Conservation (phyloP, 257 asterid genomes). For the Nicotiana paniculata region DNA sequence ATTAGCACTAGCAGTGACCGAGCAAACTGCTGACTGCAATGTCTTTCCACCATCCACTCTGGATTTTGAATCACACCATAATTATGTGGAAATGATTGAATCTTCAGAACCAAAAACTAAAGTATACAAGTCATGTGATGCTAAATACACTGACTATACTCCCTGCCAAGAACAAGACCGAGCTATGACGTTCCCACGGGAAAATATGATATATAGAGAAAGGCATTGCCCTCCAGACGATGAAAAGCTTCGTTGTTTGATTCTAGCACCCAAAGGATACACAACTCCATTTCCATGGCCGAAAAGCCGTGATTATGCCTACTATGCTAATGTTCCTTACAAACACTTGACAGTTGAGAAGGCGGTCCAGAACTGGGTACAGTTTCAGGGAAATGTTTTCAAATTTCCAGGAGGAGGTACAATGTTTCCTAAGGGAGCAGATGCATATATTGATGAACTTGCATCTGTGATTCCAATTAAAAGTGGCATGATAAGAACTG, state of each 20-base stretch:
- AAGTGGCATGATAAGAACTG: slow-evolving; percentile 76
- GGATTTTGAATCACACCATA: slow-evolving; percentile 75
- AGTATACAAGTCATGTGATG: slow-evolving; percentile 57
- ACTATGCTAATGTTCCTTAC: slow-evolving; percentile 80
- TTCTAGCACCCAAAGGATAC: slow-evolving; percentile 83
- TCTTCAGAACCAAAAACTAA: slow-evolving; percentile 60
- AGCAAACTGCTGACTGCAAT: slow-evolving; percentile 52
- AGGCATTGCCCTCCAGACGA: slow-evolving; percentile 83
- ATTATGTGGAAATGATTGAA: slow-evolving; percentile 39
- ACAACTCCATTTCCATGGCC: slow-evolving; percentile 92
- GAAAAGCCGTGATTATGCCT: slow-evolving; percentile 82
- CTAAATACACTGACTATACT: slow-evolving; percentile 54
- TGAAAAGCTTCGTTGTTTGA: slow-evolving; percentile 69
- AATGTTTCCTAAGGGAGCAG: slow-evolving; percentile 93
- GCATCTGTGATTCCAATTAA: slow-evolving; percentile 61
- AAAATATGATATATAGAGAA: slow-evolving; percentile 79
- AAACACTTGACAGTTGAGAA: slow-evolving; percentile 86
- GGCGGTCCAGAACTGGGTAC: slow-evolving; percentile 83
- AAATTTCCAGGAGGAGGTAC: slow-evolving; percentile 98
- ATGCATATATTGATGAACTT: slow-evolving; percentile 78
- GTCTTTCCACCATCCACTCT: slow-evolving; percentile 33
- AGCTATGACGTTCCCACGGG: slow-evolving; percentile 88
- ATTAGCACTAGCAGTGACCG: slow-evolving; percentile 48
- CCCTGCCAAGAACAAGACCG: slow-evolving; percentile 96
- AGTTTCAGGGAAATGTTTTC: slow-evolving; percentile 71